Evolutionary conservation across 768 basidiomycete species (phyloP).

Genomic region (Panellus pusillus): DNA sequence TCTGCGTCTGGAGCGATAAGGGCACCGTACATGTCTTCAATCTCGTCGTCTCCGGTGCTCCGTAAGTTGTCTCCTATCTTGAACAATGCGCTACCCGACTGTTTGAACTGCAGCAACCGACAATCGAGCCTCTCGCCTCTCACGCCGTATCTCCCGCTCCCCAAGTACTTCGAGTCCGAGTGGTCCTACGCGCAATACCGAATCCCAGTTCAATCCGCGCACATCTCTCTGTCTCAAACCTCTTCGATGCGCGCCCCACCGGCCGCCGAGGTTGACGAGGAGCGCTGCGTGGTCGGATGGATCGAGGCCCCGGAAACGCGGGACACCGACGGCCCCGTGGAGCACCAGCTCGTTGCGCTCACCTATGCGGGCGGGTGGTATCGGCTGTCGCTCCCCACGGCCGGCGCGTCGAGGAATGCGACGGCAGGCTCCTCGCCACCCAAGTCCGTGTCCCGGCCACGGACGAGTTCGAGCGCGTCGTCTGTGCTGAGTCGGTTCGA

Average conservation of each 20-base stretch:
- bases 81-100: not conserved
- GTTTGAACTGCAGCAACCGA: slow-evolving; percentile 57
- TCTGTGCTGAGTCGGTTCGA: slow-evolving; percentile 48
- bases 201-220: slow-evolving; percentile 81
- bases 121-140: slow-evolving; percentile 82
- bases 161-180: slow-evolving; percentile 92
- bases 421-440: slow-evolving; percentile 42
- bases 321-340: slow-evolving; percentile 28
- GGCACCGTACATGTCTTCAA: slow-evolving; percentile 92
- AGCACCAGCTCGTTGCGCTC: slow-evolving; percentile 80
- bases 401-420: slow-evolving; percentile 24
- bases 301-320: slow-evolving; percentile 49
- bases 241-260: slow-evolving; percentile 52
- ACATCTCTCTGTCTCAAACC: slow-evolving; percentile 76
- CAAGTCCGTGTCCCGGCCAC: slow-evolving; percentile 40
- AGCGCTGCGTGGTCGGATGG: slow-evolving; percentile 88
- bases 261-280: slow-evolving; percentile 71
- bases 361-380: slow-evolving; percentile 95
- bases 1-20: slow-evolving; percentile 95
- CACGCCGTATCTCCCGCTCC: slow-evolving; percentile 77
- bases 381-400: slow-evolving; percentile 64
- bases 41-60: slow-evolving; percentile 60
- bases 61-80: slow-evolving; percentile 46
- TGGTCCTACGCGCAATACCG: slow-evolving; percentile 96
- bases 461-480: slow-evolving; percentile 52